Percentiles rank a stretch among this genome's conserved stretches.
Conservation (phyloP, 257 asterid species). For the Solanum commersonii region DNA sequence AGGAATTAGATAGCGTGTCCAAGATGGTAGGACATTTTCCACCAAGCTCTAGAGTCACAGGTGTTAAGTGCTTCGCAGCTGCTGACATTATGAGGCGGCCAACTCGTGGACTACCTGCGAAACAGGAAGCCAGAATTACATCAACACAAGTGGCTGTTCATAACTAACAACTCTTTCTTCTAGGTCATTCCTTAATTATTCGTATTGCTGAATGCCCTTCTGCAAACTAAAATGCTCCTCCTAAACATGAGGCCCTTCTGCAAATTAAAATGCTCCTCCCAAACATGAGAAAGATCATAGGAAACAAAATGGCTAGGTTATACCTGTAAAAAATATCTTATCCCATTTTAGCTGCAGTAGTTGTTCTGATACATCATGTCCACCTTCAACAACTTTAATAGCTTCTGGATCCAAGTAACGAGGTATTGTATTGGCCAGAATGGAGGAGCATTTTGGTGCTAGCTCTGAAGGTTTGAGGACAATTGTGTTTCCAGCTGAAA, state of each 20-base stretch:
- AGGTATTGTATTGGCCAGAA: slow-evolving; percentile 47
- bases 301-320: neutral
- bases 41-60: slow-evolving; percentile 90
- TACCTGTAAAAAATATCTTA: slow-evolving; percentile 93
- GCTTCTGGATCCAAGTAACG: slow-evolving; percentile 68
- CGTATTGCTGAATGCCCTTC: no score
- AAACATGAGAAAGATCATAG: neutral
- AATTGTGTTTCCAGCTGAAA: slow-evolving; percentile 78
- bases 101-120: slow-evolving; percentile 69
- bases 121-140: neutral
- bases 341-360: slow-evolving; percentile 74
- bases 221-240: no score
- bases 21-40: slow-evolving; percentile 88
- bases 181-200: no score
- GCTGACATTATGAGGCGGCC: slow-evolving; percentile 75
- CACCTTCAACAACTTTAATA: slow-evolving; percentile 67
- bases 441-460: slow-evolving; percentile 69
- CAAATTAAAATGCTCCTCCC: neutral
- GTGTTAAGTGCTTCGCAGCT: slow-evolving; percentile 93
- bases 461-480: slow-evolving; percentile 75
- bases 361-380: slow-evolving; percentile 42
- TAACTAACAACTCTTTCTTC: neutral
- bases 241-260: neutral
- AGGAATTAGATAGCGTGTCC: slow-evolving; percentile 44
- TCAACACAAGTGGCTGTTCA: neutral